Evolutionary conservation across 306 rosid genomes (phyloP).

Genomic region (Arachis stenosperma): DNA sequence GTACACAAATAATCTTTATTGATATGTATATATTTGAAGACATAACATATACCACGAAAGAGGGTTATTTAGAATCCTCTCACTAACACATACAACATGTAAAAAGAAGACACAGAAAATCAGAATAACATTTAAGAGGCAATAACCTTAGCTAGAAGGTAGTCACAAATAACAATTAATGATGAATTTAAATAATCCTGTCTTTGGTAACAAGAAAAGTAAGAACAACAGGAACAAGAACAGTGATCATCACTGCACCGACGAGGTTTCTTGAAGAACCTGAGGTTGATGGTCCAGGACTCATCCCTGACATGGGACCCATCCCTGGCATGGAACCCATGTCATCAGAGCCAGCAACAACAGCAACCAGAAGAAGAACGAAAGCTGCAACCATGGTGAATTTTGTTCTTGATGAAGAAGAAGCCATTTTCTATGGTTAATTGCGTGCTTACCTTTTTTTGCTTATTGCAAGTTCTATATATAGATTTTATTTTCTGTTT

Average conservation of each 20-base stretch:
- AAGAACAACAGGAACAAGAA: slow-evolving; percentile 42
- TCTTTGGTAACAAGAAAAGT: slow-evolving; percentile 38
- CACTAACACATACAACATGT: no score
- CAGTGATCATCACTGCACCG: slow-evolving; percentile 42
- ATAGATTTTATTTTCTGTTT: slow-evolving; percentile 4
- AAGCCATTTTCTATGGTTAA: not conserved
- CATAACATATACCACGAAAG: no score
- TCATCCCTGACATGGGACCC: slow-evolving; percentile 21
- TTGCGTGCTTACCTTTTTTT: not conserved
- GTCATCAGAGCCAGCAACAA: slow-evolving; percentile 31
- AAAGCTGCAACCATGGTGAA: slow-evolving; percentile 45
- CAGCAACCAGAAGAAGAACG: slow-evolving; percentile 42
- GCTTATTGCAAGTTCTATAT: not conserved
- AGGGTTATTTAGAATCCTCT: no score
- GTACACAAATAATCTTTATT: no score
- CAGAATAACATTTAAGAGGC: slow-evolving; percentile 5
- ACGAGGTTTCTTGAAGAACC: slow-evolving; percentile 34
- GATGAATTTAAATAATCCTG: slow-evolving; percentile 28
- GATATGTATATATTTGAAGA: no score
- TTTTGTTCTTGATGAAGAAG: slow-evolving; percentile 43
- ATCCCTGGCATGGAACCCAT: slow-evolving; percentile 40
- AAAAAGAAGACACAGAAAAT: no score
- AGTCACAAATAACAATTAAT: no score
- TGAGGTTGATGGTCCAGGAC: slow-evolving; percentile 33
- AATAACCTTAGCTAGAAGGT: no score